Evolutionary conservation across 2,329 filamentous ascomycete genomes (phyloP), one percentile per base, ranked within the genome.

Genomic region (Didymosphaeria variabile): DNA sequence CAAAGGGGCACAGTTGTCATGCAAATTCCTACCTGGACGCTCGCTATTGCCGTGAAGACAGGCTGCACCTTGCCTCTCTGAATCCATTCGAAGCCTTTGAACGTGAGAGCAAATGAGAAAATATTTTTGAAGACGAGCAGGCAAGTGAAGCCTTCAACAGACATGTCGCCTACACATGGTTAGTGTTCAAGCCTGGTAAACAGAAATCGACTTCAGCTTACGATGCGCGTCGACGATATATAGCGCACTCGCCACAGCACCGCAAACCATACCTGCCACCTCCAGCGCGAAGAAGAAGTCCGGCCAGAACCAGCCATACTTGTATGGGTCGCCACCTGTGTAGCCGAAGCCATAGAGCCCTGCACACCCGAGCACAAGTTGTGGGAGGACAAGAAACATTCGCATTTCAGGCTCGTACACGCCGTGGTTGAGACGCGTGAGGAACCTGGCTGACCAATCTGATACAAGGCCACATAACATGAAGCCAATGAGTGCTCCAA

Each of bases 161-260:
- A 88, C 59, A 97, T 87, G 63, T 94, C 90, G 8, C 89, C 90
- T 91, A 56, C 58, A 42, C 58, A 51, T 42, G 8, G 44, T 46
- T 34, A 56, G 42, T 10, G 34, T n/a, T 31, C 2, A 47, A 19
- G 15, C n/a, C 9, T 17, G 1, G 46, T 44, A 32, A 5, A 12
- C 10, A 50, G 19, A 19, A 58, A 52, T 15, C 26, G 19, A 31
- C 31, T 55, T 46, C 34, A 36, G 68, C 65, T 62, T 55, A 90
- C 93, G 90, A 79, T 97, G 94, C 0, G 94, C 94, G 79, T 97
- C 94, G 8, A 97, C 91, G 72, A 97, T 90, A 74, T 98, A 98
- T 26, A 97, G 81, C 0, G 92, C 91, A 63, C 89, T 91, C 1
- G 92, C 90, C 2, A 97, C 93, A 1, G 94, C 92, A 0, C 94